These are phyloP conservation scores for Wickerhamomyces chambardii DNA, from an alignment of 805 yeast species.

Conservation along the genomic window DNA sequence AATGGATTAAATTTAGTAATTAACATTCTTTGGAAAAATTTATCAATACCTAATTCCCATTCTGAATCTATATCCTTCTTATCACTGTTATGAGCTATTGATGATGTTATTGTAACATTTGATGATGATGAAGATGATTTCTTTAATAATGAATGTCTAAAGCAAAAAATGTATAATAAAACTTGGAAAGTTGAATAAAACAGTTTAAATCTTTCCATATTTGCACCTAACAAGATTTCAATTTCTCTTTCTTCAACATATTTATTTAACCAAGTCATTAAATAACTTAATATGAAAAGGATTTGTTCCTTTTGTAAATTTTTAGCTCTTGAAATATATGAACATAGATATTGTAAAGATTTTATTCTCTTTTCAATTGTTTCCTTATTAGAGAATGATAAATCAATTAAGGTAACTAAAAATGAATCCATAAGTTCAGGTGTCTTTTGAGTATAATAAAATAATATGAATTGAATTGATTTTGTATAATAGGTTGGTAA, in stretches of 20 bases:
- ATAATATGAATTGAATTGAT: conserved; percentile 77
- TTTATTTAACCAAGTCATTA: conserved; percentile 76
- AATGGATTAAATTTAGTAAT: conserved; percentile 89
- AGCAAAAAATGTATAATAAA: conserved; percentile 83
- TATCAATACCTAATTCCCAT: conserved; percentile 81
- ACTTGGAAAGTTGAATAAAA: conserved; percentile 92
- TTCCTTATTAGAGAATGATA: conserved; percentile 65
- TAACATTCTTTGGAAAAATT: conserved; percentile 78
- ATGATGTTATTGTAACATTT: conserved; percentile 8
- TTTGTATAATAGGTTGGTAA: conserved; percentile 90
- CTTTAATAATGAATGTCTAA: conserved; percentile 60
- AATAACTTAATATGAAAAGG: conserved; percentile 71
- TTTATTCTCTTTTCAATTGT: conserved; percentile 71
- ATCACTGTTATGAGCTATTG: too few species aligned
- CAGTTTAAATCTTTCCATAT: conserved; percentile 88
- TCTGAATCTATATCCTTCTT: conserved; percentile 11
- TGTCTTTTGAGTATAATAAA: conserved; percentile 73
- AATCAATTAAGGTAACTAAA: conserved; percentile 72
- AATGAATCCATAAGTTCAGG: conserved; percentile 80
- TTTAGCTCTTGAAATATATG: conserved; percentile 83
- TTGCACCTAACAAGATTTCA: conserved; percentile 59
- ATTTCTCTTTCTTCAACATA: conserved; percentile 78
- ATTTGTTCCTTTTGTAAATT: conserved; percentile 64
- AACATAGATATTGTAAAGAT: conserved; percentile 86
- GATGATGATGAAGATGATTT: conserved; percentile 9